phyloP scores from a whole-genome alignment of 257 asterid species.

The Gynochthodes officinalis region DNA sequence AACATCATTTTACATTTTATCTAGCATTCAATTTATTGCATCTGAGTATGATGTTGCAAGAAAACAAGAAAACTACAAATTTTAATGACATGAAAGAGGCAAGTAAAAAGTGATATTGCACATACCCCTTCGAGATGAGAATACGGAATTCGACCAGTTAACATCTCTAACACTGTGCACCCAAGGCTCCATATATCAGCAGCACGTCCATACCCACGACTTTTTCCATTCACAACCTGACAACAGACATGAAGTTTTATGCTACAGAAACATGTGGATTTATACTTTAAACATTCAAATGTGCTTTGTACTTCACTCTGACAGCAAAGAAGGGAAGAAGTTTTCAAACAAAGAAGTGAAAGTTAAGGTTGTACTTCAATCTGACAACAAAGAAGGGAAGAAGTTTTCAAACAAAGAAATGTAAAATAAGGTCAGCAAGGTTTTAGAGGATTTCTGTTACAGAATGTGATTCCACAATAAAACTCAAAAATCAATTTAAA shows the following conservation, averaged over 20 bases:
- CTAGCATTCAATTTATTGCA: not conserved
- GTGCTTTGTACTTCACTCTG: not conserved
- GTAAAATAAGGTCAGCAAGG: not conserved
- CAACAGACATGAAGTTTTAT: conserved; percentile 15
- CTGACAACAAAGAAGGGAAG: not conserved
- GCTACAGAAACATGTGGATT: not conserved
- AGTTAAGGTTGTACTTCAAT: not conserved
- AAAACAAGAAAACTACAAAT: not conserved
- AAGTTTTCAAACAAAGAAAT: not conserved
- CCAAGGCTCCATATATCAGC: conserved; percentile 99
- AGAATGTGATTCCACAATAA: not conserved
- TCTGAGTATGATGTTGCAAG: not conserved
- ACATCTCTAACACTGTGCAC: conserved; percentile 95
- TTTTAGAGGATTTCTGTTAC: not conserved
- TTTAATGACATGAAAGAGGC: not conserved
- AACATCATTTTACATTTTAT: not conserved
- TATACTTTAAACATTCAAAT: not conserved
- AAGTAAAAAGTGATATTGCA: not conserved
- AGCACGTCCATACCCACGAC: conserved; percentile 75
- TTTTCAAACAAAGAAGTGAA: not conserved
- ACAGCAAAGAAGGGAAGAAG: not conserved
- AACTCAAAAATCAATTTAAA: not conserved
- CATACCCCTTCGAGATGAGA: conserved; percentile 67
- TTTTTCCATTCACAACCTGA: conserved; percentile 67
- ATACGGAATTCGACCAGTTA: conserved; percentile 75